A percentile compares a stretch with the other conserved stretches of the same genome.
Evolutionary conservation across 805 yeast genomes (phyloP).

Genomic region (Metschnikowia aberdeeniae): DNA sequence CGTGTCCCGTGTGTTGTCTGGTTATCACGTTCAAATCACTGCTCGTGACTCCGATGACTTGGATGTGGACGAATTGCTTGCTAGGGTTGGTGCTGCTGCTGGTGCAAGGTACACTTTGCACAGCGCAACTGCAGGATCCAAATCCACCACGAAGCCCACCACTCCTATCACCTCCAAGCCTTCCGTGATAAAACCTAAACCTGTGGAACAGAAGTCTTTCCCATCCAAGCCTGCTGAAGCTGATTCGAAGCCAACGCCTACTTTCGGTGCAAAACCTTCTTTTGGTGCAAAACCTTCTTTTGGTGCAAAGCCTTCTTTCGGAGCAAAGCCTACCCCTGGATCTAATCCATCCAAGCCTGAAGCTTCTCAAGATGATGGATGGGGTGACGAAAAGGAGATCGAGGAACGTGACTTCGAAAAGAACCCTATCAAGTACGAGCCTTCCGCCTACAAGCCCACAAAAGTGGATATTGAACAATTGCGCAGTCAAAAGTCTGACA

Average conservation of each 20-base stretch:
- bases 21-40: constrained; percentile 93
- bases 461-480: constrained; percentile 56
- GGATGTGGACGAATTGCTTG: constrained; percentile 68
- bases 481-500: constrained; percentile 46
- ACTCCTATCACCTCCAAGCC: constrained; percentile 15
- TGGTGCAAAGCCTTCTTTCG: constrained; percentile 17
- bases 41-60: constrained; percentile 94
- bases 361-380: constrained; percentile 46
- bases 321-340: constrained; percentile 24
- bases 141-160: constrained; percentile 2
- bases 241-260: constrained; percentile 10
- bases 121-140: constrained; percentile 11
- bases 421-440: constrained; percentile 48
- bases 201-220: constrained; percentile 8
- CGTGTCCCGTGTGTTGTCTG: constrained; percentile 63
- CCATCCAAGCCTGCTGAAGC: not conserved
- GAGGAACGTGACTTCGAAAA: constrained; percentile 50
- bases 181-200: constrained; percentile 1
- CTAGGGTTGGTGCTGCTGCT: constrained; percentile 82
- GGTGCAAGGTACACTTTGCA: constrained; percentile 75
- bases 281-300: constrained; percentile 16
- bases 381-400: constrained; percentile 65
- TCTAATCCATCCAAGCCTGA: constrained; percentile 27
- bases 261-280: constrained; percentile 15
- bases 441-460: constrained; percentile 64